Percentiles rank a stretch among this genome's conserved stretches.
phyloP scores from a whole-genome alignment of 164 flowering plant species.

The Stephania yunnanensis region DNA sequence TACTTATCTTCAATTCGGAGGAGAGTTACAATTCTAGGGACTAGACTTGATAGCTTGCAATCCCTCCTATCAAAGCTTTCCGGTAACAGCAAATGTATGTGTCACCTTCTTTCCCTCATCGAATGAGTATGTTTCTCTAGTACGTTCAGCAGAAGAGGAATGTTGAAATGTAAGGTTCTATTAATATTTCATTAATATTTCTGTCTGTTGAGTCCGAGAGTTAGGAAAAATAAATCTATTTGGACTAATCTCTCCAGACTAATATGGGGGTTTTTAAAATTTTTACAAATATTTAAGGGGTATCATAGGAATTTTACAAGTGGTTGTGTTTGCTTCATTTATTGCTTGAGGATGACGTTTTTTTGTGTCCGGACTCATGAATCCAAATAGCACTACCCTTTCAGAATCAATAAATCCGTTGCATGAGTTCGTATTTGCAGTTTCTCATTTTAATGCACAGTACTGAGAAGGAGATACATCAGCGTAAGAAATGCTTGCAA shows the following conservation, averaged over 20 bases:
- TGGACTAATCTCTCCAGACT: no score
- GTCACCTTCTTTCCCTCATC: neutral
- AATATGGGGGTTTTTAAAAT: no score
- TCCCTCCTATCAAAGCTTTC: constrained; percentile 67
- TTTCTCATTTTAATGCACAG: constrained; percentile 29
- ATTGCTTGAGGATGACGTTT: no score
- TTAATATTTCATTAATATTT: neutral
- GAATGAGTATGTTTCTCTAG: neutral
- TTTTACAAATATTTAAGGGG: no score
- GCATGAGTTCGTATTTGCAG: neutral
- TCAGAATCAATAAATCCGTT: no score
- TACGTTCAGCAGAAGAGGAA: neutral
- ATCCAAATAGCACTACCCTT: no score
- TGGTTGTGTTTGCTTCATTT: no score
- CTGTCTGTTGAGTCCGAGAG: neutral
- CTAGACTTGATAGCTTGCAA: constrained; percentile 78
- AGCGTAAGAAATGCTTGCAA: constrained; percentile 75
- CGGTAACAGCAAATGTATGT: constrained; percentile 73
- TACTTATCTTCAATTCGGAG: constrained; percentile 73
- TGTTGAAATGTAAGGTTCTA: neutral
- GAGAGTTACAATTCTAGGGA: constrained; percentile 77
- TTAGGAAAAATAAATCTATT: neutral
- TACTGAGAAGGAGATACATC: constrained; percentile 81
- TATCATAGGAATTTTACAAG: no score
- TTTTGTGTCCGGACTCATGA: no score